Evolutionary conservation across 306 rosid genomes (phyloP).

Genomic region (Prunus armeniaca): DNA sequence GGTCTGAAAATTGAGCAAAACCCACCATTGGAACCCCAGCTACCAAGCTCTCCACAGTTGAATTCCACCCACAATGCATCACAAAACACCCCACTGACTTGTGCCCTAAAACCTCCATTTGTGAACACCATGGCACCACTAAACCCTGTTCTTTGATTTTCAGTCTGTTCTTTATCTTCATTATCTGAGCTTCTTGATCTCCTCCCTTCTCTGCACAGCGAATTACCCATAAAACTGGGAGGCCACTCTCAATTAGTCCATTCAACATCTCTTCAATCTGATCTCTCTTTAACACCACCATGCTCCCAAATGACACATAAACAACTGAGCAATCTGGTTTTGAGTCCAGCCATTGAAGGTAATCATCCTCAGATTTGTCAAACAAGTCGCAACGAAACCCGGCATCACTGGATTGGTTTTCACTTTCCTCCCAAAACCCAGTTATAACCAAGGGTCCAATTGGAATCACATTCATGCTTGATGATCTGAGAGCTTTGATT

Average conservation of each 20-base stretch:
- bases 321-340: conserved; percentile 41
- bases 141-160: conserved; percentile 32
- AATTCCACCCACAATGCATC: conserved; percentile 66
- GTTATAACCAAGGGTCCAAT: conserved; percentile 69
- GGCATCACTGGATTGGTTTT: conserved; percentile 22
- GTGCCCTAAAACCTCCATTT: conserved; percentile 51
- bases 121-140: conserved; percentile 54
- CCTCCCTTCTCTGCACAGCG: conserved; percentile 6
- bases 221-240: conserved; percentile 57
- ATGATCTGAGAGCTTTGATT: conserved; percentile 1
- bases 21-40: conserved; percentile 52
- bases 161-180: background rate
- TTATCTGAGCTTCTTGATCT: conserved; percentile 5
- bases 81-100: conserved; percentile 47
- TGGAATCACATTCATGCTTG: conserved; percentile 13
- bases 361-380: conserved; percentile 3
- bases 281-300: conserved; percentile 21
- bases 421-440: conserved; percentile 28
- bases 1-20: conserved; percentile 55
- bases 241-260: conserved; percentile 42
- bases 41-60: conserved; percentile 41
- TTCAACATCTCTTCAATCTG: conserved; percentile 62
- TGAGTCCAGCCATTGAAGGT: conserved; percentile 51
- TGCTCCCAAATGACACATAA: conserved; percentile 63
- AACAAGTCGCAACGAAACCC: conserved; percentile 42